Percentiles rank a stretch among this genome's conserved stretches.
phyloP scores from a whole-genome alignment of 768 basidiomycete species.

The Russula foetens region DNA sequence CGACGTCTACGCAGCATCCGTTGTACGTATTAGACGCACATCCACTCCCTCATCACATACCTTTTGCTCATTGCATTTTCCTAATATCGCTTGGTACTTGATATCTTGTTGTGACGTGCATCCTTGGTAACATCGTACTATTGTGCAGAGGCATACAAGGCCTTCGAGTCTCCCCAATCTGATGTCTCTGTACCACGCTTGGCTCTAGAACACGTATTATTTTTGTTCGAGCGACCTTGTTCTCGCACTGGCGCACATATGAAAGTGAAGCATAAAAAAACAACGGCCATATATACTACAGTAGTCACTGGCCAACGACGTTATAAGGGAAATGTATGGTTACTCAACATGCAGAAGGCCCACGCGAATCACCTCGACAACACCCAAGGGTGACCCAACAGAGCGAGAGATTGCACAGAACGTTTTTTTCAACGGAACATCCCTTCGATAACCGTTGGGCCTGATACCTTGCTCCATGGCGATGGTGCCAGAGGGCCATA shows the following conservation, averaged over 20 bases:
- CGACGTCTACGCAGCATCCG: constrained; percentile 23
- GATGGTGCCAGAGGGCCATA: constrained; percentile 62
- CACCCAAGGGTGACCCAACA: not conserved
- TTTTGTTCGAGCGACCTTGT: not conserved
- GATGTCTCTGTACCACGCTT: not conserved
- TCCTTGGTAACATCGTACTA: constrained; percentile 1
- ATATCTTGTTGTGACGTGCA: constrained; percentile 9
- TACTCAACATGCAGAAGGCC: not conserved
- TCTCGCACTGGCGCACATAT: not conserved
- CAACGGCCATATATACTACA: not conserved
- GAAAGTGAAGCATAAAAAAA: not conserved
- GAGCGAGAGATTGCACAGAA: not conserved
- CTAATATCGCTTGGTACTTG: constrained; percentile 23
- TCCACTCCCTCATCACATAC: constrained; percentile 27
- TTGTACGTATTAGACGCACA: constrained; percentile 74
- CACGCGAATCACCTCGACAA: not conserved
- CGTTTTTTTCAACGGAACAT: constrained; percentile 48
- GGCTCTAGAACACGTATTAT: not conserved
- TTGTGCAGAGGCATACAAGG: constrained; percentile 1
- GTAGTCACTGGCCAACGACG: not conserved
- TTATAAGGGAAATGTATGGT: not conserved
- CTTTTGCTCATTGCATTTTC: constrained; percentile 27
- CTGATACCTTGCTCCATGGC: constrained; percentile 67
- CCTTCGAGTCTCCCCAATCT: not conserved
- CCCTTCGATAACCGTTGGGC: constrained; percentile 52